Conservation (phyloP, 345 rosid species). For the rapeseed (Brassica napus) region DNA sequence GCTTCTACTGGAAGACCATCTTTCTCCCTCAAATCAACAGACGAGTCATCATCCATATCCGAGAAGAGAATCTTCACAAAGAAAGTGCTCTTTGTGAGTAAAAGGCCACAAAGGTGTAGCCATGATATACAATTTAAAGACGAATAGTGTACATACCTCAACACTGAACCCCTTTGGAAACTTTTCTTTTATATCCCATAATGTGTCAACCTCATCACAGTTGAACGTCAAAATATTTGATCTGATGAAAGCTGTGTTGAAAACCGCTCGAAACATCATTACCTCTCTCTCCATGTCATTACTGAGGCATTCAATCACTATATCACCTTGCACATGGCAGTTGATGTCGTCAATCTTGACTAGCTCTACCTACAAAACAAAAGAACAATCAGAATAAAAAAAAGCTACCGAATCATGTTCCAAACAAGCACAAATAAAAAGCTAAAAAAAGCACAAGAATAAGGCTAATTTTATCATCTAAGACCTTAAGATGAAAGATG, state of each 20-base stretch:
- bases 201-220: slow-evolving; percentile 79
- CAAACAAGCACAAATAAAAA: not conserved
- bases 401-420: not conserved
- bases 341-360: slow-evolving; percentile 80
- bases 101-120: slow-evolving; percentile 7
- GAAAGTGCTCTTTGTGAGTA: slow-evolving; percentile 39
- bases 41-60: slow-evolving; percentile 81
- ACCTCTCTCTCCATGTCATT: slow-evolving; percentile 73
- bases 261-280: slow-evolving; percentile 84
- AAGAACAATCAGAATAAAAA: not conserved
- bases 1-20: slow-evolving; percentile 90
- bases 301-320: slow-evolving; percentile 85
- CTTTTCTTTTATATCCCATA: slow-evolving; percentile 78
- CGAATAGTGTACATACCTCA: slow-evolving; percentile 47
- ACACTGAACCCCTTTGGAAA: slow-evolving; percentile 89
- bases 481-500: not conserved
- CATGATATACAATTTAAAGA: not conserved
- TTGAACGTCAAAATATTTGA: slow-evolving; percentile 93
- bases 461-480: not conserved
- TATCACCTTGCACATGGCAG: slow-evolving; percentile 86
- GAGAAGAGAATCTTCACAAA: slow-evolving; percentile 87
- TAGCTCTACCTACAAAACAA: slow-evolving; percentile 67
- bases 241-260: slow-evolving; percentile 90
- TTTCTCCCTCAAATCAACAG: slow-evolving; percentile 65
- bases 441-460: not conserved